Conservation (phyloP, 2,329 filamentous ascomycete species). For the Pestalotiopsis sp. region DNA sequence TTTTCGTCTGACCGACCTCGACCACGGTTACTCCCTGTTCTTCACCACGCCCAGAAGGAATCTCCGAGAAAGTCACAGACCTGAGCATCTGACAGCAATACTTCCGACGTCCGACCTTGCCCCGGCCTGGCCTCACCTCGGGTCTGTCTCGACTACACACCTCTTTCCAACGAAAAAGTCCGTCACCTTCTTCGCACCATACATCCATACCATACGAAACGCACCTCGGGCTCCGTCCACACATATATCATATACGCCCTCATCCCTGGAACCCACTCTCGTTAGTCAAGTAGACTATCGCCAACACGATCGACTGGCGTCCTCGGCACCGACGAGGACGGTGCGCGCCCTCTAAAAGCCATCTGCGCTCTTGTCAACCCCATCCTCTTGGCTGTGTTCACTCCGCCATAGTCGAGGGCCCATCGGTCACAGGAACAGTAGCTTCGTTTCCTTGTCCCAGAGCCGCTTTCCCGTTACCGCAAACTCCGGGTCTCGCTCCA, state of each 20-base stretch:
- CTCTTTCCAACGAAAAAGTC: not conserved
- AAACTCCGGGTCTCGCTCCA: not conserved
- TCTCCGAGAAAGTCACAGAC: not conserved
- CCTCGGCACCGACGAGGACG: not conserved
- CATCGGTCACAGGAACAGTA: not conserved
- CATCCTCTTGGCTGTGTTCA: not conserved
- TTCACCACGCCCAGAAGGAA: not conserved
- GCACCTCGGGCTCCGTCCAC: not conserved
- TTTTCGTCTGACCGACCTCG: constrained; percentile 2
- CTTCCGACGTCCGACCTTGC: constrained; percentile 1
- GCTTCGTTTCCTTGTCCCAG: not conserved
- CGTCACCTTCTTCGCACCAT: not conserved
- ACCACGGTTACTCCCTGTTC: not conserved
- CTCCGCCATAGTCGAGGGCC: not conserved
- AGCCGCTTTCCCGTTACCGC: not conserved
- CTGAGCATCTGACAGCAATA: constrained; percentile 2
- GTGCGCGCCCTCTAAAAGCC: not conserved
- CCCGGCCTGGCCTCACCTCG: not conserved
- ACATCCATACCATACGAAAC: not conserved
- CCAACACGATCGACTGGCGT: not conserved
- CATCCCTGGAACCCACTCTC: not conserved
- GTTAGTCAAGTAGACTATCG: not conserved
- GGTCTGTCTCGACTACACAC: not conserved
- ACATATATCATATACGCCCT: not conserved
- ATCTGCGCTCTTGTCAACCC: not conserved